phyloP scores from a whole-genome alignment of 2,329 filamentous ascomycete species.

The Sarocladium strictum region DNA sequence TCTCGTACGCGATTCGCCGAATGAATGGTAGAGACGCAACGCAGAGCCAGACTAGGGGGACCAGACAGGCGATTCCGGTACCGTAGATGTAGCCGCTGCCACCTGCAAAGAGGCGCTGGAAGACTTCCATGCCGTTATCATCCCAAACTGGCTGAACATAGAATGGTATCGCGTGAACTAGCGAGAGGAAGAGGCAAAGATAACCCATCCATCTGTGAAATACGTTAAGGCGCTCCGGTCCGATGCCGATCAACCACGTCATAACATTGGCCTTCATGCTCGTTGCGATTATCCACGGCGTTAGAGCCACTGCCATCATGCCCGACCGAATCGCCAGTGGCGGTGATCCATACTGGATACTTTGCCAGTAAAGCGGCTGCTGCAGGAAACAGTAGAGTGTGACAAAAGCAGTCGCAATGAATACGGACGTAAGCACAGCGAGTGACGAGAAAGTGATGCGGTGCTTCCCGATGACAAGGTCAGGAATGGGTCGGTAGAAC shows the following conservation, averaged over 20 bases:
- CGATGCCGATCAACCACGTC: slow-evolving; percentile 79
- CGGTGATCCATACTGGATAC: slow-evolving; percentile 80
- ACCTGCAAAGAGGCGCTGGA: slow-evolving; percentile 61
- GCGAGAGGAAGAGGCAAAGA: slow-evolving; percentile 72
- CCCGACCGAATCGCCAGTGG: slow-evolving; percentile 81
- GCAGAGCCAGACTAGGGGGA: slow-evolving; percentile 77
- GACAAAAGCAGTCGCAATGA: slow-evolving; percentile 65
- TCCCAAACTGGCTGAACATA: slow-evolving; percentile 86
- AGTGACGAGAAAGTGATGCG: slow-evolving; percentile 76
- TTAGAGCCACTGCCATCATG: slow-evolving; percentile 87
- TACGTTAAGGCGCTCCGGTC: slow-evolving; percentile 86
- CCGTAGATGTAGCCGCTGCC: slow-evolving; percentile 71
- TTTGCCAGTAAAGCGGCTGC: slow-evolving; percentile 83
- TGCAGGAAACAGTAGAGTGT: slow-evolving; percentile 79
- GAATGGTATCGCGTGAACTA: slow-evolving; percentile 84
- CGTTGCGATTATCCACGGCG: slow-evolving; percentile 86
- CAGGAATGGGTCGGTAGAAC: slow-evolving; percentile 81
- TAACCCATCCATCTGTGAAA: slow-evolving; percentile 91
- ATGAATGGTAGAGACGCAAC: slow-evolving; percentile 77
- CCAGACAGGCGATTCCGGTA: slow-evolving; percentile 75
- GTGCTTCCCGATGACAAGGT: slow-evolving; percentile 60
- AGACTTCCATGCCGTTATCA: slow-evolving; percentile 65
- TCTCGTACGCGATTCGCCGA: slow-evolving; percentile 72
- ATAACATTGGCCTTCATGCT: slow-evolving; percentile 90
- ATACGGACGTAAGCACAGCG: slow-evolving; percentile 62